A percentile compares a stretch with the other conserved stretches of the same genome.
phyloP scores from a whole-genome alignment of 257 asterid genomes.

The Solanum medicagineum region DNA sequence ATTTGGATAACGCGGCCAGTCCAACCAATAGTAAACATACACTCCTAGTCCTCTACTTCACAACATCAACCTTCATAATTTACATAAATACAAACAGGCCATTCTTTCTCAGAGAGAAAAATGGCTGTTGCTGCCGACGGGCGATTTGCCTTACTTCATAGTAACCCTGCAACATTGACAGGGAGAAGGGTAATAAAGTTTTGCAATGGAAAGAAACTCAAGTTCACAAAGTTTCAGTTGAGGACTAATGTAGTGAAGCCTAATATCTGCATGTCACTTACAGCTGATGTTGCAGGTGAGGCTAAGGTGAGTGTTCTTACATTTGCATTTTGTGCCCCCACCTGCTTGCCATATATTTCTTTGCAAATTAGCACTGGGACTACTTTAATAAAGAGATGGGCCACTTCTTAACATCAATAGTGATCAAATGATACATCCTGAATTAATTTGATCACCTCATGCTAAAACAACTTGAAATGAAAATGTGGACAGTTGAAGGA shows the following conservation, averaged over 20 bases:
- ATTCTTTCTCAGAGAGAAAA: background rate
- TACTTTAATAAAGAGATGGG: background rate
- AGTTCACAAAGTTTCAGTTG: conserved; percentile 17
- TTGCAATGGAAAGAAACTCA: conserved; percentile 54
- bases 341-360: background rate
- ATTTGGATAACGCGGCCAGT: conserved; percentile 55
- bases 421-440: background rate
- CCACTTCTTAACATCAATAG: background rate
- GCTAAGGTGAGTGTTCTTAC: conserved; percentile 48
- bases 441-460: background rate
- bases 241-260: conserved; percentile 13
- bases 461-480: no score
- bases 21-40: conserved; percentile 29
- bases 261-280: conserved; percentile 44
- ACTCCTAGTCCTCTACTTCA: background rate
- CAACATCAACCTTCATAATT: background rate
- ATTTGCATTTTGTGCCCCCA: background rate
- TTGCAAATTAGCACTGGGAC: background rate
- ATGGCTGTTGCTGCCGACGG: conserved; percentile 53
- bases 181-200: conserved; percentile 30
- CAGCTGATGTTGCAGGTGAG: conserved; percentile 63
- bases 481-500: conserved; percentile 43
- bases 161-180: conserved; percentile 18
- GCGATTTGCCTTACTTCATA: conserved; percentile 28
- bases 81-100: background rate